Evolutionary conservation across 805 yeast species (phyloP), one percentile per base, ranked within the genome.

Genomic region (Saccharomyces jurei): DNA sequence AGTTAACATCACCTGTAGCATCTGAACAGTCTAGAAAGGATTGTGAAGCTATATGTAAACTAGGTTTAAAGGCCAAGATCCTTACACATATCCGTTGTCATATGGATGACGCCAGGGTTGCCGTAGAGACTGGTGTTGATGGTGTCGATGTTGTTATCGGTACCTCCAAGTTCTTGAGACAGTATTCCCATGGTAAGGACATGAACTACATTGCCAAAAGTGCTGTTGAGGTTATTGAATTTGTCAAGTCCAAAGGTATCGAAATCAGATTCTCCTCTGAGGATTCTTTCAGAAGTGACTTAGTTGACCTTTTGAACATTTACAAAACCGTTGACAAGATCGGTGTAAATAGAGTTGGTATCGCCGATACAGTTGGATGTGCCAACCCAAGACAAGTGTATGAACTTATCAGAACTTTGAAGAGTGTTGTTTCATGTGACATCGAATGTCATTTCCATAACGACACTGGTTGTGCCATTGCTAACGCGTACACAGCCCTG

Each of bases 351-450:
- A 84, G 99, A 75, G 97, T 92, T 53, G 99, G 99, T 77, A 92
- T 92, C 76, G 99, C 99, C 63, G 99, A 92, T 72, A 92, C 99
- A 41, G 99, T 92, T 55, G 99, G 99, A 50, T 87, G 98, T 73
- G 99, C 99, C 61, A 92, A 92, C 78, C 99, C 99, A 66, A 85
- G 99, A 77, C 98, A 94, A 76, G 99, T 92, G 56, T 92, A 92
- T 73, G 99, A 92, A 77, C 82, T 92, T 64, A 94, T 92, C 59
- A 85, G 95, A 69, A 94, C 99, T 48, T 82, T 92, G 72, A 89
- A 84, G 75, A 83, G 91, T 13, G 96, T 92, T 51, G 98, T 92
- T 50, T 85, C 88, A 41, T 92, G 98, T 78, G 99, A 92, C 71
- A 91, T 92, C 66, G 99, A 92, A 77, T 89, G 97, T 73, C 99